Base-by-base conservation (phyloP, 371 early-diverging fungal genomes). In the Mortierella sp. region DNA sequence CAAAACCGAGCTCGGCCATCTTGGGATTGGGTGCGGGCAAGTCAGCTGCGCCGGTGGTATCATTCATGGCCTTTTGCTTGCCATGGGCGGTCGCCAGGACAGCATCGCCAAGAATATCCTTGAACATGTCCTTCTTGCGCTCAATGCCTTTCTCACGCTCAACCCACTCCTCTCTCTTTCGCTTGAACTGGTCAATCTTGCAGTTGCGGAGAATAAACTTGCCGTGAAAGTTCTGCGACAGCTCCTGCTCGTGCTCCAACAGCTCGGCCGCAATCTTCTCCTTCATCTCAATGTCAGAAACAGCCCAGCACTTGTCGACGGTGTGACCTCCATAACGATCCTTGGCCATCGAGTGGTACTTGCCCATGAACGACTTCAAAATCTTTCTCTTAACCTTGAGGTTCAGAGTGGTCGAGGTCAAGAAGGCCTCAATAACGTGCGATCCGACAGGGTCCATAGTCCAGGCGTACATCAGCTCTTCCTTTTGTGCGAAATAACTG, bases 321-420 rank as follows among this genome's bases (percentile, higher is more conserved):
- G 96, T 88, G 75, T 94, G 95, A 53, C 95, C 93, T 51, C 96
- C 96, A 80, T 92, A 96, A 78, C 93, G 93, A 81, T 96, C 95
- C 70, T 89, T 81, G 5, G 95, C 94, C 57, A 96, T 79, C 9
- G 87, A 83, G 48, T 91, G 91, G 79, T 91, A 94, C 69, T 89
- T 87, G 10, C 91, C 92, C 26, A 88, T 71, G 74, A 95, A 90
- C 72, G 89, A 89, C 75, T 90, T 89, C 26, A 95, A 74, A 16
- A 96, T 87, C 88, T 93, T 92, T 77, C 93, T 91, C 81, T 95
- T 95, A 69, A 92, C 89, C 74, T 92, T 93, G 5, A 81, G 69
- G 43, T 90, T 89, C 34, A 95, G 88, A 24, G 90, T 88, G 0
- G 90, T 83, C 11, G 93, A 91, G 0, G 89, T 73, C 50, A 97